phyloP scores from a whole-genome alignment of 148 eudicot genomes.

The Cornus controversa region DNA sequence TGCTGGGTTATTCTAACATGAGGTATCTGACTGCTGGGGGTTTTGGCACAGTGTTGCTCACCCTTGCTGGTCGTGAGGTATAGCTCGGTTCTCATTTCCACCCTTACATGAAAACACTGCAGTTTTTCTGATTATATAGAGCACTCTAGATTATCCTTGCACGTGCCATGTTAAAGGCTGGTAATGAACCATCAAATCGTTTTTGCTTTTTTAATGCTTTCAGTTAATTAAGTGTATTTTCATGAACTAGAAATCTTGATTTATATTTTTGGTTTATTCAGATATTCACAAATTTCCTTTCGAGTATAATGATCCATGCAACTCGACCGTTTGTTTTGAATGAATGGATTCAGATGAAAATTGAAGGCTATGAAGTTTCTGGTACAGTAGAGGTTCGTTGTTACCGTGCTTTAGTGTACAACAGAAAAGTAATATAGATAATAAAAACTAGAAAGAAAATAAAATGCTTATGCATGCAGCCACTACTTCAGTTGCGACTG shows the following conservation, averaged over 20 bases:
- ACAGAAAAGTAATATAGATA: not conserved
- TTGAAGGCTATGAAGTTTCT: constrained; percentile 79
- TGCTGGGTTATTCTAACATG: constrained; percentile 83
- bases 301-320: constrained; percentile 81
- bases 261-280: constrained; percentile 25
- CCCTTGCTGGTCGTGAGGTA: constrained; percentile 97
- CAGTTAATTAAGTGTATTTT: not conserved
- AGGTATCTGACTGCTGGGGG: constrained; percentile 90
- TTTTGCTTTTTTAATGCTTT: not conserved
- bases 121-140: too few species aligned
- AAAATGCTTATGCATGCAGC: constrained; percentile 10
- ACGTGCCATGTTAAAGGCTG: too few species aligned
- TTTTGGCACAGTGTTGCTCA: constrained; percentile 85
- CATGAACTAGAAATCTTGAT: not conserved
- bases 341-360: constrained; percentile 81
- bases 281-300: constrained; percentile 87
- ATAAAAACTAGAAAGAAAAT: constrained; percentile 3
- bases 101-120: too few species aligned
- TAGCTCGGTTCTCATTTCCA: not conserved
- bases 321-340: constrained; percentile 67
- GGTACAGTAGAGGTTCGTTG: constrained; percentile 86
- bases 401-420: constrained; percentile 6
- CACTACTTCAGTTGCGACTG: constrained; percentile 10
- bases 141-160: not conserved
- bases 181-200: not conserved